These are phyloP conservation scores for Lathyrus tuberosus DNA, from an alignment of 306 rosid genomes.

Conservation along the genomic window DNA sequence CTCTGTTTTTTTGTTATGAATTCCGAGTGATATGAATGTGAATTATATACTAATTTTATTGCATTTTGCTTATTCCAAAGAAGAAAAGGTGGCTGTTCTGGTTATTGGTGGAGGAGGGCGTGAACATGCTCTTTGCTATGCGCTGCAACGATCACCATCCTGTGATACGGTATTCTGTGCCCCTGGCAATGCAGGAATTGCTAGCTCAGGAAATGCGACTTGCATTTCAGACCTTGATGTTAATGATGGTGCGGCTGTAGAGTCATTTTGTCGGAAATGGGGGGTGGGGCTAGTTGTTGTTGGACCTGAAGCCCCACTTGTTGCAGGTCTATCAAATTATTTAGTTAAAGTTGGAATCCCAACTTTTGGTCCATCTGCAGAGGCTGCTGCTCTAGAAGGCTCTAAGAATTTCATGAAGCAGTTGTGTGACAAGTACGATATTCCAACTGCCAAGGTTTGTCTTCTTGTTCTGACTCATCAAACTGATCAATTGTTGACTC, in stretches of 20 bases:
- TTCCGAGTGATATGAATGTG: not conserved
- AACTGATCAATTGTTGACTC: slow-evolving; percentile 14
- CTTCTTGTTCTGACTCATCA: slow-evolving; percentile 17
- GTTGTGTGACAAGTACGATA: slow-evolving; percentile 82
- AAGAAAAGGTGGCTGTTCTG: slow-evolving; percentile 59
- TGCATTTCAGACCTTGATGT: slow-evolving; percentile 77
- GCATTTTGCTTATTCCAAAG: slow-evolving; percentile 35
- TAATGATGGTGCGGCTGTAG: slow-evolving; percentile 61
- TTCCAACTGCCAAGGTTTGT: slow-evolving; percentile 95
- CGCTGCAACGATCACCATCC: slow-evolving; percentile 80
- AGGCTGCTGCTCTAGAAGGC: slow-evolving; percentile 98
- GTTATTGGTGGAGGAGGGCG: slow-evolving; percentile 98
- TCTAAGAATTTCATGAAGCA: slow-evolving; percentile 94
- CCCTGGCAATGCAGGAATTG: slow-evolving; percentile 94
- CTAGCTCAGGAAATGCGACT: slow-evolving; percentile 75
- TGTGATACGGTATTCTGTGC: slow-evolving; percentile 78
- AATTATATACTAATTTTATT: not conserved
- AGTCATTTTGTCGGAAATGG: slow-evolving; percentile 68
- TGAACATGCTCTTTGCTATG: slow-evolving; percentile 96
- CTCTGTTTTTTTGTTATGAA: not conserved
- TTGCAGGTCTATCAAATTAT: slow-evolving; percentile 78
- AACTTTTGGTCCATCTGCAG: slow-evolving; percentile 94
- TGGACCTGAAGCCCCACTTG: slow-evolving; percentile 96
- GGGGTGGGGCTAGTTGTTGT: slow-evolving; percentile 86
- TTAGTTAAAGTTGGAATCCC: slow-evolving; percentile 73